Percentiles rank a stretch among this genome's conserved stretches.
These are phyloP conservation scores for Metarhizium robertsii DNA, from an alignment of 2,329 filamentous ascomycete species.

Conservation along the genomic window DNA sequence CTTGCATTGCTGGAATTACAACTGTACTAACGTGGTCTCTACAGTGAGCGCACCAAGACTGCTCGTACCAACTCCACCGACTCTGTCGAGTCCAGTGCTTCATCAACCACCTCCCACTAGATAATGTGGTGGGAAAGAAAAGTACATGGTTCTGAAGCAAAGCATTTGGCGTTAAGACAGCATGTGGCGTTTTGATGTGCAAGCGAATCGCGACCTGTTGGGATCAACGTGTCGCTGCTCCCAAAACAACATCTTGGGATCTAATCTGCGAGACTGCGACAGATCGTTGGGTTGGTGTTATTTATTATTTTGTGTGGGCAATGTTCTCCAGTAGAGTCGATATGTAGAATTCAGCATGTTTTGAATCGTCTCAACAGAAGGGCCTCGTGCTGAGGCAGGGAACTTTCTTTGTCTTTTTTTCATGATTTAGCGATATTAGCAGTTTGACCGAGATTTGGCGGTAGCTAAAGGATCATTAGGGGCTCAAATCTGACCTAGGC, in stretches of 20 bases:
- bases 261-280: too few relatives aligned
- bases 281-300: too few relatives aligned
- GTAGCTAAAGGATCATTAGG: background rate
- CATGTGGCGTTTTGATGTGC: background rate
- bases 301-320: too few relatives aligned
- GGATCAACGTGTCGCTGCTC: background rate
- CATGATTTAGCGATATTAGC: background rate
- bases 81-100: slow-evolving; percentile 22
- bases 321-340: too few relatives aligned
- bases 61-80: slow-evolving; percentile 25
- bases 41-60: slow-evolving; percentile 32
- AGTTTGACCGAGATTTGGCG: background rate
- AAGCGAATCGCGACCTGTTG: background rate
- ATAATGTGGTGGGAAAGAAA: background rate
- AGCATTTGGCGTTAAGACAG: background rate
- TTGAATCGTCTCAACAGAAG: too few relatives aligned
- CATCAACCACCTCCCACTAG: slow-evolving; percentile 9
- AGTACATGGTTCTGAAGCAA: background rate
- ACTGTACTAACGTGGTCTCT: slow-evolving; percentile 8
- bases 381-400: too few relatives aligned
- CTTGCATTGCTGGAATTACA: too few relatives aligned
- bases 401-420: background rate
- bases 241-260: too few relatives aligned
- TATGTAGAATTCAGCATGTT: too few relatives aligned
- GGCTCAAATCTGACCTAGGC: background rate